Base-by-base conservation (phyloP, 2,329 filamentous ascomycete genomes). In the Furcasterigmium sp. region DNA sequence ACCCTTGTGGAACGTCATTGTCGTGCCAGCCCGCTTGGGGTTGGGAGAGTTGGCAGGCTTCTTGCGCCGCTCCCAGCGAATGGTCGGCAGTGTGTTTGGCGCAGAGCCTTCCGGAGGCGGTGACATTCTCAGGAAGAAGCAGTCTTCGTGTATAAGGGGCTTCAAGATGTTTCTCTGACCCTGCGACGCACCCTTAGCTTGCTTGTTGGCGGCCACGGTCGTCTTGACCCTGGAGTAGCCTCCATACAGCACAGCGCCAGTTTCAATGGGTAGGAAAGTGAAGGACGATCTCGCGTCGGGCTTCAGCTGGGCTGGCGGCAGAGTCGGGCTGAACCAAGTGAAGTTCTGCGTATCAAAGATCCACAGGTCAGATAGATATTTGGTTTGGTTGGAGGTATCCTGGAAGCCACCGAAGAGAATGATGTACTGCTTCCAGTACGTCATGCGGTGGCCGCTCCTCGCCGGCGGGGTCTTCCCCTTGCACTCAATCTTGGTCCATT, bases 331-430 rank as follows among this genome's bases (percentile, higher is more conserved):
- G 60, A 86, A 79, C 93, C 93, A 98, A 13, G 81, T 75, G 60
- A 87, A 96, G 59, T 85, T 88, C 56, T 85, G 67, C 25, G 89
- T 95, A 64, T 98, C 93, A 63, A 95, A 98, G 42, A 97, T 76
- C 91, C 93, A 98, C 28, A 97, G 70, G 62, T 98, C 93, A 30
- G 85, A 83, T 14, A 98, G 69, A 61, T 98, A 98, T 60, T 91
- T 94, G 5, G 91, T 97, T 61, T 91, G 85, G 61, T 94, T 89
- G 9, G 88, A 91, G 1, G 91, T 97, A 61, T 97, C 93, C 65
- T 98, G 93, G 62, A 98, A 98, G 1, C 93, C 93, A 45, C 93
- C 93, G 58, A 95, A 97, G 2, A 98, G 73, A 46, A 98, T 79
- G 49, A 98, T 90, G 64, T 95, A 97, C 60, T 96, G 89, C 69